A percentile compares a stretch with the other conserved stretches of the same genome.
Evolutionary conservation across 345 rosid genomes (phyloP).

Genomic region (Psidium guajava): DNA sequence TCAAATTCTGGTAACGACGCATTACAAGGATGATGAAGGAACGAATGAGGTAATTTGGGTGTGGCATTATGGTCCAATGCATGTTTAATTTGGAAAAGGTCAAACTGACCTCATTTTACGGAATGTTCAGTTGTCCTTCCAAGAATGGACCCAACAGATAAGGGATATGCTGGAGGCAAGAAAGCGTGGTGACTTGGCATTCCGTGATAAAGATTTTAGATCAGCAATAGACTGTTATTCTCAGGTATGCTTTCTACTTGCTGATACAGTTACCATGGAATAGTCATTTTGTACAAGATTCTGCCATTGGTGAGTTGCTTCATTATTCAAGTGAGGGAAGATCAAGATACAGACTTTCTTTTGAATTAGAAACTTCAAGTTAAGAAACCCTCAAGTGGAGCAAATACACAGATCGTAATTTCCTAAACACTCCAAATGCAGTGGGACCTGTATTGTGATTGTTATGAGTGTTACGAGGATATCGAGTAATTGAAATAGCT

Average conservation of each 20-base stretch:
- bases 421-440: neutral
- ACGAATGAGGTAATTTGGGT: constrained; percentile 57
- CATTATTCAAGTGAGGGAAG: neutral
- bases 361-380: neutral
- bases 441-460: neutral
- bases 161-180: constrained; percentile 85
- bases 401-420: neutral
- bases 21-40: constrained; percentile 88
- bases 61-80: neutral
- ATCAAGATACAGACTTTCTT: neutral
- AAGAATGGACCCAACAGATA: constrained; percentile 92
- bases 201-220: constrained; percentile 52
- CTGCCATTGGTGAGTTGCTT: neutral
- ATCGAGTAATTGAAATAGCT: neutral
- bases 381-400: neutral
- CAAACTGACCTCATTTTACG: neutral
- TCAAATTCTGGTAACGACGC: constrained; percentile 61
- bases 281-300: neutral
- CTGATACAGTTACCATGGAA: neutral
- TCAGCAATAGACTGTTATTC: constrained; percentile 74
- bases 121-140: constrained; percentile 60
- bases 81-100: neutral
- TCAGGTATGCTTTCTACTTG: constrained; percentile 32
- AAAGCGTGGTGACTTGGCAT: constrained; percentile 78
- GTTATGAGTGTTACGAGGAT: neutral